Percentiles rank a stretch among this genome's conserved stretches.
phyloP scores from a whole-genome alignment of 2,329 filamentous ascomycete genomes.

The Orbilia oligospora region DNA sequence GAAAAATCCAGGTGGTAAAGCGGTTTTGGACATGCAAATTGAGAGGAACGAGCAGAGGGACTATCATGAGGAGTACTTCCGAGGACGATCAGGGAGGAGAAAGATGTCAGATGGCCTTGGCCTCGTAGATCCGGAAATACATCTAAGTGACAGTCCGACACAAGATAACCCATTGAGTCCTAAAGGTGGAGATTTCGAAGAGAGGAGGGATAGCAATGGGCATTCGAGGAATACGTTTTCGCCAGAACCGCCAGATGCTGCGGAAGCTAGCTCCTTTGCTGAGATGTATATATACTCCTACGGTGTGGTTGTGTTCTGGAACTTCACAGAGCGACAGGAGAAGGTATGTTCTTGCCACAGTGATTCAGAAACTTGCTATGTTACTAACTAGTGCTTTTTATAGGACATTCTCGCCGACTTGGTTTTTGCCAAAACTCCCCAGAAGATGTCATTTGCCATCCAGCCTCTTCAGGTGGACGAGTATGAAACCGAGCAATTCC shows the following conservation, averaged over 20 bases:
- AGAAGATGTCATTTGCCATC: slow-evolving; percentile 78
- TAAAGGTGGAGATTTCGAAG: slow-evolving; percentile 62
- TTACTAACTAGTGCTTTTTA: slow-evolving; percentile 31
- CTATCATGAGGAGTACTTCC: slow-evolving; percentile 91
- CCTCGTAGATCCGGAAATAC: slow-evolving; percentile 53
- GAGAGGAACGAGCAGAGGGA: slow-evolving; percentile 91
- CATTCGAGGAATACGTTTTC: slow-evolving; percentile 58
- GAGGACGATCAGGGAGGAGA: slow-evolving; percentile 73
- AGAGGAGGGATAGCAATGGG: slow-evolving; percentile 58
- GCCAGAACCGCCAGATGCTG: slow-evolving; percentile 57
- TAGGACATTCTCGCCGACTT: slow-evolving; percentile 90
- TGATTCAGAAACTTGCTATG: neutral
- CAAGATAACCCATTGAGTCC: slow-evolving; percentile 65
- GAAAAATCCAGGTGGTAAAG: slow-evolving; percentile 93
- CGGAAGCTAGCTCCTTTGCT: slow-evolving; percentile 77
- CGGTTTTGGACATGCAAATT: slow-evolving; percentile 93
- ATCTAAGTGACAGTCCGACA: slow-evolving; percentile 61
- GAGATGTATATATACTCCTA: slow-evolving; percentile 99
- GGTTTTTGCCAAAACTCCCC: slow-evolving; percentile 83
- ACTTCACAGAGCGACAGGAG: slow-evolving; percentile 95
- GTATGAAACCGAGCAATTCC: slow-evolving; percentile 97
- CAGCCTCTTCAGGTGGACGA: slow-evolving; percentile 87
- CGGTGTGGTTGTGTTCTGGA: slow-evolving; percentile 98
- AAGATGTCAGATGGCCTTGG: slow-evolving; percentile 67
- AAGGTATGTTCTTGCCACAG: slow-evolving; percentile 69